Percentiles rank a stretch among this genome's conserved stretches.
Conservation (phyloP, 495 filamentous ascomycete species). For the Cryomyces minteri region DNA sequence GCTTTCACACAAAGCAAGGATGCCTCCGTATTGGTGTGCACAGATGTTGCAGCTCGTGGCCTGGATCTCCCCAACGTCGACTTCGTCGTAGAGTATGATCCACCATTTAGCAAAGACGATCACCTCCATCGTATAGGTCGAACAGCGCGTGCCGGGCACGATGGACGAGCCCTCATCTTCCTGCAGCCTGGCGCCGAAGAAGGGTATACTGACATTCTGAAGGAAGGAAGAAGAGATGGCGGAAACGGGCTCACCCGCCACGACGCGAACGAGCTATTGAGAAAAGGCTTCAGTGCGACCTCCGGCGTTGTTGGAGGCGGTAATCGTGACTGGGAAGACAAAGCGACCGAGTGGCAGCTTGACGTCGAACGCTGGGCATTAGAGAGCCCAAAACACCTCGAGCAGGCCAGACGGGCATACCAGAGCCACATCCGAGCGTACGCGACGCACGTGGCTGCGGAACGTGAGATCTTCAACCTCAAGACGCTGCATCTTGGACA, state of each 20-base stretch:
- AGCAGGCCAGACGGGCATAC: conserved; percentile 62
- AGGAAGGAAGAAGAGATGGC: conserved; percentile 35
- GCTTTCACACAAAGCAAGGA: conserved; percentile 45
- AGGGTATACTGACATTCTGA: conserved; percentile 63
- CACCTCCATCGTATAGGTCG: conserved; percentile 89
- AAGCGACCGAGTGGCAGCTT: conserved; percentile 61
- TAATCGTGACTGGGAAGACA: conserved; percentile 40
- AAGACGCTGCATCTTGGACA: conserved; percentile 80
- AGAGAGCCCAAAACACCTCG: conserved; percentile 39
- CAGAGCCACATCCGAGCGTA: conserved; percentile 89
- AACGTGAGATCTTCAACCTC: conserved; percentile 74
- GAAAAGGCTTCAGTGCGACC: conserved; percentile 34
- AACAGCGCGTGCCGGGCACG: conserved; percentile 78
- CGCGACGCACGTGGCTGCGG: conserved; percentile 72
- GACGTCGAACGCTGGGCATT: conserved; percentile 54
- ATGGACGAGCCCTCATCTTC: conserved; percentile 78
- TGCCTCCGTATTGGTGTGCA: conserved; percentile 71
- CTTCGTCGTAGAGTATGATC: conserved; percentile 85
- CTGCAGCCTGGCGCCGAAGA: conserved; percentile 82
- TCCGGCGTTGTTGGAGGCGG: conserved; percentile 15
- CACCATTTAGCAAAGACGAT: conserved; percentile 75
- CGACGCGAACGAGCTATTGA: conserved; percentile 40
- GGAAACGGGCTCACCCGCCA: conserved; percentile 32
- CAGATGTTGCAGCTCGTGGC: conserved; percentile 86
- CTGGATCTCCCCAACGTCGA: conserved; percentile 90